A percentile compares a stretch with the other conserved stretches of the same genome.
phyloP scores from a whole-genome alignment of 1,284 basidiomycete genomes.

The Moesziomyces parantarcticus region DNA sequence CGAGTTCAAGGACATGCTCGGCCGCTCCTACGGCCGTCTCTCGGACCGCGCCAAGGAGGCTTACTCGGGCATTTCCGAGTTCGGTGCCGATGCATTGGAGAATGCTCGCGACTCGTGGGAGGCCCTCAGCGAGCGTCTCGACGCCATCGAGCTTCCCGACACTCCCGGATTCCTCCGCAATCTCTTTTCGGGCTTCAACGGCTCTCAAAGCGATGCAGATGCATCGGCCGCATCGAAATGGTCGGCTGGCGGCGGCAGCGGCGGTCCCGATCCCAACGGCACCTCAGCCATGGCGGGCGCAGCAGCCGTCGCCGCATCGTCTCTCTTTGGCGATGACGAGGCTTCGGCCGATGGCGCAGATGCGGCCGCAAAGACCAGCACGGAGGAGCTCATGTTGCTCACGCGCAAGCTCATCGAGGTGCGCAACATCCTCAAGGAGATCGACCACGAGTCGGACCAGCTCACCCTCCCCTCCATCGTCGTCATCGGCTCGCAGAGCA shows the following conservation, averaged over 20 bases:
- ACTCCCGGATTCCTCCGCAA: slow-evolving; percentile 44
- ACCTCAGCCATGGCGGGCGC: slow-evolving; percentile 33
- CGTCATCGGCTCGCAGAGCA: slow-evolving; percentile 97
- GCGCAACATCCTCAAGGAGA: slow-evolving; percentile 87
- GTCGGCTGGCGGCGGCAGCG: slow-evolving; percentile 13
- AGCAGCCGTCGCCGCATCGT: slow-evolving; percentile 49
- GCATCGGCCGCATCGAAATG: slow-evolving; percentile 3
- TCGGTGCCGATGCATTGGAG: slow-evolving; percentile 48
- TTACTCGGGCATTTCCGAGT: slow-evolving; percentile 47
- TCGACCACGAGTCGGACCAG: slow-evolving; percentile 84
- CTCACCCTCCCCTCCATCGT: slow-evolving; percentile 96
- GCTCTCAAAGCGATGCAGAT: slow-evolving; percentile 3
- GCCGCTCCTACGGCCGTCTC: slow-evolving; percentile 28
- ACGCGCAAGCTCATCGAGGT: slow-evolving; percentile 97
- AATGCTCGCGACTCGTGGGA: slow-evolving; percentile 43
- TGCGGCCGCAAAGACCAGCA: slow-evolving; percentile 14
- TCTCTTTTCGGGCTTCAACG: slow-evolving; percentile 24
- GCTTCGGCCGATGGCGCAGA: slow-evolving; percentile 8
- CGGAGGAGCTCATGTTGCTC: slow-evolving; percentile 80
- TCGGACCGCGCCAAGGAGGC: slow-evolving; percentile 45
- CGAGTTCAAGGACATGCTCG: slow-evolving; percentile 52
- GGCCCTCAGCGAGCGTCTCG: slow-evolving; percentile 38
- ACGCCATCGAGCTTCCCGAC: slow-evolving; percentile 45
- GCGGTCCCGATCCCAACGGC: slow-evolving; percentile 28
- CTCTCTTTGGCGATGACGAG: slow-evolving; percentile 41